Evolutionary conservation across 164 flowering plant species (phyloP), one percentile per base, ranked within the genome.

Genomic region (Aristolochia contorta): DNA sequence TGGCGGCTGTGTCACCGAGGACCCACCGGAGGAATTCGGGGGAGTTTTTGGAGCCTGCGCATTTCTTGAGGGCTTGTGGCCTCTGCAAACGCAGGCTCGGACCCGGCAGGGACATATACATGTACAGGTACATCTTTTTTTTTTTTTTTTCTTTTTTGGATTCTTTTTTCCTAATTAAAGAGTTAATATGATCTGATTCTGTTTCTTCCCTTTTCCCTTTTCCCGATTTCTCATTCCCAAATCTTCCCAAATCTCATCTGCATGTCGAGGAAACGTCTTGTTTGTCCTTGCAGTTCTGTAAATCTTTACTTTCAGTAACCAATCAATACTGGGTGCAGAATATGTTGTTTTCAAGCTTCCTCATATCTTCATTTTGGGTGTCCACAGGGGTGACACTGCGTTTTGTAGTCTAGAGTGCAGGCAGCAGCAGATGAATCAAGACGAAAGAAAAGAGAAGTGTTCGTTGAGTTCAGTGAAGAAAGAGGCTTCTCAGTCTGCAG

Each of bases 121-220:
- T 86, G 90, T 86, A 86, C 53, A 82, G 79, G 90, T 84, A 69
- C n/a, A n/a, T n/a, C n/a, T n/a, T n/a, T n/a, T n/a, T 7, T 21
- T 6, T 15, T 30, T 14, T 51, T 25, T 60, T 45, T 37, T 24
- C 20, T 32, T 50, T 30, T 7, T 30, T 19, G 52, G 37, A 4
- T 19, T 21, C 19, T 16, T 9, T 25, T 18, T 10, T n/a, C n/a
- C n/a, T n/a, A n/a, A n/a, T n/a, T 9, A 18, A 8, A 19, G 15
- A 0, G 10, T 58, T 6, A 3, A 1, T 21, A 22, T 4, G 16
- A 1, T 21, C 46, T 4, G 16, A 41, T 22, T 20, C 30, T 5
- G 2, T 13, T 0, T 14, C 45, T 22, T 8, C 7, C 32, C 6
- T 27, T 22, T 22, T 8, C n/a, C 21, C 32, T 16, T 27, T 22